Conservation (phyloP, 148 eudicot genomes). For the Amaranthus cruentus region DNA sequence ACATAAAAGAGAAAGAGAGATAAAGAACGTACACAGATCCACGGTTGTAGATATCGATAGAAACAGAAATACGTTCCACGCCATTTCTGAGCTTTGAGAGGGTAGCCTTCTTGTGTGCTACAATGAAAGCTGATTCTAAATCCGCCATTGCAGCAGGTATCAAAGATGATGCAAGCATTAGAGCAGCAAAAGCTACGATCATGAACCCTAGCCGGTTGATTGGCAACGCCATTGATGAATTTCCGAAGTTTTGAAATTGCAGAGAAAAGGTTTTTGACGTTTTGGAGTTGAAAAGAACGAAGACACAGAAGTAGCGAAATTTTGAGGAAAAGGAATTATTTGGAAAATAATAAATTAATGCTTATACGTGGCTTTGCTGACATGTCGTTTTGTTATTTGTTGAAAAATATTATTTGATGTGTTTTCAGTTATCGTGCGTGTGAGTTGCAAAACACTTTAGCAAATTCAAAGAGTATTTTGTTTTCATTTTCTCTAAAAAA, state of each 20-base stretch:
- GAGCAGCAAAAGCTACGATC: constrained; percentile 5
- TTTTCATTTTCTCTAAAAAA: too few relatives aligned
- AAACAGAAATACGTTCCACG: constrained; percentile 37
- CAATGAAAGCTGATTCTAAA: constrained; percentile 40
- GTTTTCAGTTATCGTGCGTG: background rate
- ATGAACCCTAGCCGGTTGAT: background rate
- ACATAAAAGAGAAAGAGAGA: background rate
- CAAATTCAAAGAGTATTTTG: background rate
- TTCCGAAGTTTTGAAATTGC: background rate
- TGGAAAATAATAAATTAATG: background rate
- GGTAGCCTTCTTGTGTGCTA: constrained; percentile 50
- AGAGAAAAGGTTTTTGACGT: background rate
- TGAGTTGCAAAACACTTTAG: background rate
- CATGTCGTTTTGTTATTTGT: constrained; percentile 13
- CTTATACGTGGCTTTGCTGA: constrained; percentile 25
- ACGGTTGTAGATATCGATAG: constrained; percentile 43
- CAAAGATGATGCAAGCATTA: constrained; percentile 15
- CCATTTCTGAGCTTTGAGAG: constrained; percentile 37
- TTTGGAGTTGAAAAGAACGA: too few relatives aligned
- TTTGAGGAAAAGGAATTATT: background rate
- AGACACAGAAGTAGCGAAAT: too few relatives aligned
- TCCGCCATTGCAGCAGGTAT: constrained; percentile 15
- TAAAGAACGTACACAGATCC: constrained; percentile 39
- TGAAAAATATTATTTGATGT: background rate
- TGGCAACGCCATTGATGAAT: constrained; percentile 25